Base-by-base conservation (phyloP, 371 early-diverging fungal genomes). In the Lichtheimia corymbifera region DNA sequence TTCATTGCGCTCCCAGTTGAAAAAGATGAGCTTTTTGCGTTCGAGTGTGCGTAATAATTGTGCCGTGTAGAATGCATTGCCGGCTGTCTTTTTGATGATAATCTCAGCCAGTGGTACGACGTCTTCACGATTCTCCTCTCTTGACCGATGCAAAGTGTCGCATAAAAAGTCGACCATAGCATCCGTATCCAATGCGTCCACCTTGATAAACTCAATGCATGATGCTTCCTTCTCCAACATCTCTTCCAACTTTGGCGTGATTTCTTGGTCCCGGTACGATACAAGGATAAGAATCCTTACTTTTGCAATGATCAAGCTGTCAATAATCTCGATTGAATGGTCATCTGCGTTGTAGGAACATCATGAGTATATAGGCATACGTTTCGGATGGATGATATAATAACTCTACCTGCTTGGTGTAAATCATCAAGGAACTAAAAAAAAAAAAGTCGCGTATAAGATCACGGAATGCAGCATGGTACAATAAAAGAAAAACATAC, bases 1-100 rank as follows among this genome's bases (percentile, higher is more conserved):
- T 59, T 74, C 63, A 20, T 76, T 79, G 41, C 70, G 63, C n/a
- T 74, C 71, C 80, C 80, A 79, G 49, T 76, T 71, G 53, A 79
- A 79, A 44, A 71, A 79, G 5, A 79, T 79, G 4, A 72, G 52
- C 35, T 71, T 72, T 53, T 79, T 76, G 52, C 74, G 74, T 54
- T 73, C 76, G 24, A 75, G 55, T 3, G 72, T 63, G 41, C 55
- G 61, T 14, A 79, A 53, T 24, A 76, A 49, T 49, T 76, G 80
- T 6, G 70, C 49, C 5, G 67, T 67, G 47, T 79, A 79, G 51
- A 79, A 76, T 5, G 75, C 68, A 40, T 72, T 76, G 42, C 80
- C 80, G 35, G 64, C 59, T 1, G 77, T 74, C 40, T 74, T 74
- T 52, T 66, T 65, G 54, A 67, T 70, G 0, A 79, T 45, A 9